Percentiles rank a stretch among this genome's conserved stretches.
Evolutionary conservation across 768 basidiomycete species (phyloP).

Genomic region (Pleurotus tuber-regium): DNA sequence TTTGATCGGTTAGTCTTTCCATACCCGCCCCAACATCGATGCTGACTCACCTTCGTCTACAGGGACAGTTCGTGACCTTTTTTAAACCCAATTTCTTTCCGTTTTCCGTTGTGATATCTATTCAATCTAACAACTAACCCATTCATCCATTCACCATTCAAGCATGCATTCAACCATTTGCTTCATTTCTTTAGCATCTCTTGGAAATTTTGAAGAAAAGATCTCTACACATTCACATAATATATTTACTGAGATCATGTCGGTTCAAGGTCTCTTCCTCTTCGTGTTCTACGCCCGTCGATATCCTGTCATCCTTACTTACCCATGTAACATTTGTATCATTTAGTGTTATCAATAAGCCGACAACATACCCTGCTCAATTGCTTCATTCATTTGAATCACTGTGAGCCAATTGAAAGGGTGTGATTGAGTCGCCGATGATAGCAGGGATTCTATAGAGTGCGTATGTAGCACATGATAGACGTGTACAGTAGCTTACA

Average conservation of each 20-base stretch:
- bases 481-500: too few relatives aligned
- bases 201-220: not conserved
- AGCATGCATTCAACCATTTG: not conserved
- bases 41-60: not conserved
- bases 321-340: constrained; percentile 8
- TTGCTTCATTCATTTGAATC: not conserved
- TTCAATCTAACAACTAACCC: not conserved
- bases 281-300: constrained; percentile 2
- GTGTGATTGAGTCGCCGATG: too few relatives aligned
- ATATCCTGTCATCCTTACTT: not conserved
- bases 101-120: not conserved
- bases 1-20: not conserved
- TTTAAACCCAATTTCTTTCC: not conserved
- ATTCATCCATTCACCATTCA: not conserved
- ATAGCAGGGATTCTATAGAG: too few relatives aligned
- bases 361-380: not conserved
- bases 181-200: not conserved
- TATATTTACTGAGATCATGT: constrained; percentile 1
- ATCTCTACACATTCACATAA: not conserved
- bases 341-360: constrained; percentile 9
- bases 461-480: too few relatives aligned
- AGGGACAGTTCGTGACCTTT: not conserved
- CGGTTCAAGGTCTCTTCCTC: not conserved
- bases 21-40: not conserved
- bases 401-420: too few relatives aligned